Conservation (phyloP, 768 basidiomycete genomes). For the Butyriboletus loyo region DNA sequence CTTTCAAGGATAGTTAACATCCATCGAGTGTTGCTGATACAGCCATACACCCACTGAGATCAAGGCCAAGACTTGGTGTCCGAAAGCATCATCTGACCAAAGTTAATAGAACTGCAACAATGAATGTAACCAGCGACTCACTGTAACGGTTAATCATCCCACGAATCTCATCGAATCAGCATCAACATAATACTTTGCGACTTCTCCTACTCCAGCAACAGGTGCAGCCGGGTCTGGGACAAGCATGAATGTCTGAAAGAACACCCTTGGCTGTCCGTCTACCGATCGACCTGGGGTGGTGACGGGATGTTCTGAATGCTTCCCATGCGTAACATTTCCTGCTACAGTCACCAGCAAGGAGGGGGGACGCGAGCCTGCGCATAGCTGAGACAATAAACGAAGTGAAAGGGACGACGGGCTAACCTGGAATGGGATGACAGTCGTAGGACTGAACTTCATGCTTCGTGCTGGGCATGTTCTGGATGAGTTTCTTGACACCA, state of each 20-base stretch:
- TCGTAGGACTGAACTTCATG: conserved; percentile 88
- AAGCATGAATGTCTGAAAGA: conserved; percentile 85
- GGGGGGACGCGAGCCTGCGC: conserved; percentile 71
- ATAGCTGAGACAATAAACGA: conserved; percentile 10
- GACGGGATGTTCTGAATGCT: conserved; percentile 55
- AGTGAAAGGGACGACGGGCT: conserved; percentile 10
- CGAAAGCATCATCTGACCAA: background rate
- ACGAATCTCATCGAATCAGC: conserved; percentile 82
- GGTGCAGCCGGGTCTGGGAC: conserved; percentile 69
- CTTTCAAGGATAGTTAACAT: background rate
- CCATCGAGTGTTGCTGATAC: background rate
- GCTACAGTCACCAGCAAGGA: conserved; percentile 78
- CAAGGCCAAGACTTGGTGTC: background rate
- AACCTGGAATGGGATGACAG: conserved; percentile 87
- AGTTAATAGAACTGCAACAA: background rate
- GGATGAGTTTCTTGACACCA: conserved; percentile 62
- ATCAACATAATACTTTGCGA: conserved; percentile 79
- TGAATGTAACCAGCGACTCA: background rate
- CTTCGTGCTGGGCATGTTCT: conserved; percentile 73
- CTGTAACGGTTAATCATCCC: conserved; percentile 45
- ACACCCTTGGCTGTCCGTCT: conserved; percentile 80
- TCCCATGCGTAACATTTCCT: conserved; percentile 73
- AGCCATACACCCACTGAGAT: background rate
- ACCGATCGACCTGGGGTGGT: conserved; percentile 47
- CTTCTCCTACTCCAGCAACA: conserved; percentile 62